Percentiles rank a stretch among this genome's conserved stretches.
phyloP scores from a whole-genome alignment of 352 stramenopile species.

The Pythium coloratum region DNA sequence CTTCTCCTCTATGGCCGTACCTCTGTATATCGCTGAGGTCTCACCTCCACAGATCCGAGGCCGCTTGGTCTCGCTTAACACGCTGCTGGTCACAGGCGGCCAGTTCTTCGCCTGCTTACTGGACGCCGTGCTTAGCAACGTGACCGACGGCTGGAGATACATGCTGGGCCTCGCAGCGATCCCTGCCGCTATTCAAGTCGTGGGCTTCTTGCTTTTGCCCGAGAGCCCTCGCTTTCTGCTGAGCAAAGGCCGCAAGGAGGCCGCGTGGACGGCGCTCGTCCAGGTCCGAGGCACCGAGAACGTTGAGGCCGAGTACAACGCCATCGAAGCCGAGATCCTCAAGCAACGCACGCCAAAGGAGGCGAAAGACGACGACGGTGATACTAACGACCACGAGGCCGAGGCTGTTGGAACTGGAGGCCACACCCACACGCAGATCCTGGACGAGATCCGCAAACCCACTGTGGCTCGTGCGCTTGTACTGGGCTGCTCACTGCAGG shows the following conservation, averaged over 20 bases:
- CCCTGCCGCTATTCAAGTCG: constrained; percentile 64
- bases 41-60: constrained; percentile 66
- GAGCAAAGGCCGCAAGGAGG: constrained; percentile 38
- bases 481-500: constrained; percentile 63
- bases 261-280: constrained; percentile 44
- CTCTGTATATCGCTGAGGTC: constrained; percentile 78
- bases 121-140: constrained; percentile 51
- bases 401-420: background rate
- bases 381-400: constrained; percentile 7
- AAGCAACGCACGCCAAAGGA: constrained; percentile 12
- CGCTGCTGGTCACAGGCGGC: constrained; percentile 66
- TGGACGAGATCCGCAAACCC: constrained; percentile 36
- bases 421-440: constrained; percentile 10
- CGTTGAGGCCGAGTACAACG: constrained; percentile 51
- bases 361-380: background rate
- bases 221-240: constrained; percentile 74
- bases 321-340: constrained; percentile 57
- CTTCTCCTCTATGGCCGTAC: constrained; percentile 74
- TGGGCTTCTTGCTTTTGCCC: constrained; percentile 65
- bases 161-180: constrained; percentile 78
- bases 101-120: constrained; percentile 79
- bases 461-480: constrained; percentile 46
- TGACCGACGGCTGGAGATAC: constrained; percentile 66
- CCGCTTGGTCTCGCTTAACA: constrained; percentile 75
- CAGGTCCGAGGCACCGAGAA: constrained; percentile 57